Evolutionary conservation across 768 basidiomycete species (phyloP).

Genomic region (Hirschioporus abietinus): DNA sequence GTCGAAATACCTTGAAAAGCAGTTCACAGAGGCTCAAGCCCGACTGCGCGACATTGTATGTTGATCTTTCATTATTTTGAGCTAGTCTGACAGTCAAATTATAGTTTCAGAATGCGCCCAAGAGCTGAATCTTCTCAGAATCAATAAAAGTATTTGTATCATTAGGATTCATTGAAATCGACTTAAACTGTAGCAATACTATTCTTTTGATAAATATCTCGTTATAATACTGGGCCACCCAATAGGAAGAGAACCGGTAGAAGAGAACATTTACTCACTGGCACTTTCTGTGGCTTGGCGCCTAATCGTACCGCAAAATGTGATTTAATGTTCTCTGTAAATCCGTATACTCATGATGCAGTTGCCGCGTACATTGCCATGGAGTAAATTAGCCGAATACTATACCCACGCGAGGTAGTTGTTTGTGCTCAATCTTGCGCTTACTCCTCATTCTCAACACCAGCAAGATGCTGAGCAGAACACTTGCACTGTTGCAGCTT

Average conservation of each 20-base stretch:
- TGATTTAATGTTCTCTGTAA: not conserved
- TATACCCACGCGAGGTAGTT: not conserved
- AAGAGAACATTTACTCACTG: not conserved
- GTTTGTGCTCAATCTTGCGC: not conserved
- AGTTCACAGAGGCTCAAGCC: slow-evolving; percentile 83
- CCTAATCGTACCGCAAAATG: not conserved
- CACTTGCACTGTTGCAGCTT: slow-evolving; percentile 22
- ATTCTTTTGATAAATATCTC: not conserved
- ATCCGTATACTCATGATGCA: too few relatives aligned
- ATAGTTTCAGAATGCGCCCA: slow-evolving; percentile 4
- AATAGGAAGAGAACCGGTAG: not conserved
- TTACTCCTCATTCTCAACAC: not conserved
- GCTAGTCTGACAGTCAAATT: not conserved
- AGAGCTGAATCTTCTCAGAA: not conserved
- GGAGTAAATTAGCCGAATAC: not conserved
- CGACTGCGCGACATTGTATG: slow-evolving; percentile 83
- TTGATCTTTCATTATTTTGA: slow-evolving; percentile 6
- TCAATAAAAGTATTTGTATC: not conserved
- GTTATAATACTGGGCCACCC: not conserved
- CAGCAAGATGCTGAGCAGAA: not conserved
- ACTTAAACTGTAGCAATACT: not conserved
- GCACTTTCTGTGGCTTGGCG: not conserved
- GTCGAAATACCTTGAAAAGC: slow-evolving; percentile 91
- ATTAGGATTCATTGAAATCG: not conserved
- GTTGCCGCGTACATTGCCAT: too few relatives aligned